These are phyloP conservation scores for Diplodia scrobiculata DNA, from an alignment of 2,329 filamentous ascomycete genomes.

Conservation along the genomic window DNA sequence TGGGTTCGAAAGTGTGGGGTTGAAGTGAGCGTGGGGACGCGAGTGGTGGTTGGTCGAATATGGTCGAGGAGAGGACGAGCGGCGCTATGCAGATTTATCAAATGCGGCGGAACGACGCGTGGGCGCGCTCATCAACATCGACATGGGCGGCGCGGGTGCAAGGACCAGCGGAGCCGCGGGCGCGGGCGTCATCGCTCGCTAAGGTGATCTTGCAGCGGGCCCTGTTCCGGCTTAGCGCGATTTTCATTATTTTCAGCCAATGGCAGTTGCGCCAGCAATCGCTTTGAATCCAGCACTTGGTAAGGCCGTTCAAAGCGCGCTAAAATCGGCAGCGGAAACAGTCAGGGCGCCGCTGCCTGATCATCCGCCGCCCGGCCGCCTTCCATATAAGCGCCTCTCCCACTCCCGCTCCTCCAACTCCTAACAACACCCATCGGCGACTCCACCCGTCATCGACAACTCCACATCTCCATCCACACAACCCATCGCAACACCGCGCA, in stretches of 20 bases:
- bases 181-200: slow-evolving; percentile 20
- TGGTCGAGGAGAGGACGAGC: neutral
- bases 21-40: slow-evolving; percentile 10
- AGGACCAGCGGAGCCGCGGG: neutral
- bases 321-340: slow-evolving; percentile 29
- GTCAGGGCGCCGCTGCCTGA: slow-evolving; percentile 37
- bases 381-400: slow-evolving; percentile 41
- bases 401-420: slow-evolving; percentile 42
- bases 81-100: slow-evolving; percentile 28
- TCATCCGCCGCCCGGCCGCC: slow-evolving; percentile 41
- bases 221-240: slow-evolving; percentile 28
- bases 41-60: slow-evolving; percentile 22
- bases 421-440: slow-evolving; percentile 38
- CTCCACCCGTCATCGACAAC: slow-evolving; percentile 28
- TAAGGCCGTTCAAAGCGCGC: slow-evolving; percentile 31
- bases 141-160: slow-evolving; percentile 4
- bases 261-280: slow-evolving; percentile 7
- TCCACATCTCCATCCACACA: slow-evolving; percentile 35
- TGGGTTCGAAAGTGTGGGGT: slow-evolving; percentile 22
- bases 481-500: slow-evolving; percentile 32
- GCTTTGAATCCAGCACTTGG: slow-evolving; percentile 31
- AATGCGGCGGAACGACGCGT: slow-evolving; percentile 24
- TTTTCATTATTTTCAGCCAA: slow-evolving; percentile 25
- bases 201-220: slow-evolving; percentile 10
- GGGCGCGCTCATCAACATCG: slow-evolving; percentile 25